Conservation (phyloP, 1,284 basidiomycete genomes). For the Trichosporon sp. region DNA sequence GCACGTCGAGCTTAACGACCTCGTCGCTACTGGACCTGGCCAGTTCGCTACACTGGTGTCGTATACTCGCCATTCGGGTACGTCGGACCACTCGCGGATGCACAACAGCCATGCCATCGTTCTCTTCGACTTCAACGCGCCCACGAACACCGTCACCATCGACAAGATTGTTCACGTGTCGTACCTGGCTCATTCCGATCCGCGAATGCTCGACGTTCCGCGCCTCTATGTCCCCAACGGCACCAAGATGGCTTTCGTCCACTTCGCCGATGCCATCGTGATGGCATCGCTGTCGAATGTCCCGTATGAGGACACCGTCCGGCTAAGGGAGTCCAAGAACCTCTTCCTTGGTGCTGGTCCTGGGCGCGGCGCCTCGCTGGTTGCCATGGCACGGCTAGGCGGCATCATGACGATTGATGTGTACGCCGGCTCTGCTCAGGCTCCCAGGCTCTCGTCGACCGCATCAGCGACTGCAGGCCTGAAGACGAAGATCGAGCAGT, state of each 20-base stretch:
- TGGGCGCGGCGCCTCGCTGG: conserved; percentile 20
- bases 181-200: conserved; percentile 42
- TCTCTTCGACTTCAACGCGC: conserved; percentile 24
- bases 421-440: conserved; percentile 13
- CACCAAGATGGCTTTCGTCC: conserved; percentile 42
- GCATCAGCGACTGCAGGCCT: conserved; percentile 41
- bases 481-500: conserved; percentile 54
- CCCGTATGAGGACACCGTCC: conserved; percentile 43
- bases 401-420: conserved; percentile 42
- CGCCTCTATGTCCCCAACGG: conserved; percentile 35
- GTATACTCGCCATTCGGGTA: conserved; percentile 25
- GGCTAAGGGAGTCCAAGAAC: conserved; percentile 31
- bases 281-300: conserved; percentile 32
- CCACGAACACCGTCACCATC: conserved; percentile 25
- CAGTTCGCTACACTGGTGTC: conserved; percentile 39
- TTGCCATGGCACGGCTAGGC: conserved; percentile 36
- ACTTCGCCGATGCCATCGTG: conserved; percentile 45
- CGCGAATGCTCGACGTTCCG: conserved; percentile 45
- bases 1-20: conserved; percentile 36
- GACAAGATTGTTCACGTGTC: conserved; percentile 30
- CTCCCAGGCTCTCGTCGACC: conserved; percentile 8
- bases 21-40: conserved; percentile 27
- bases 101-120: conserved; percentile 34
- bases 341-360: not conserved
- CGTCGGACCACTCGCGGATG: conserved; percentile 17